These are phyloP conservation scores for Chytriomyces sp. DNA, from an alignment of 192 early-diverging fungal species.

Conservation along the genomic window DNA sequence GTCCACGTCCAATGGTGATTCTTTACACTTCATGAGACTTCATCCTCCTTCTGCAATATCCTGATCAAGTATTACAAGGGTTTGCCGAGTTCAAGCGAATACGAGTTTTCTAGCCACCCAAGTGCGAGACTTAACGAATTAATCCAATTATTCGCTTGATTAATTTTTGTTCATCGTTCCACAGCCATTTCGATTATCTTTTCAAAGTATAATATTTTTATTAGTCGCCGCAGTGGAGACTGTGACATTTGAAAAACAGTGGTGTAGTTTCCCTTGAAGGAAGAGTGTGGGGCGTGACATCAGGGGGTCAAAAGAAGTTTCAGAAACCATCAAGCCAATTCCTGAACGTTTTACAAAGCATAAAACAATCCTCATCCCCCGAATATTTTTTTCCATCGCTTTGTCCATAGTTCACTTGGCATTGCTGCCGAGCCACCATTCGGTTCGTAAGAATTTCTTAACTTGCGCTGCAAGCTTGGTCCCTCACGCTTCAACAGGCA, in stretches of 20 bases:
- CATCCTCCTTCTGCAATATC: conserved; percentile 35
- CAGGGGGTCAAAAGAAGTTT: too few relatives aligned
- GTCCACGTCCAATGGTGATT: neutral
- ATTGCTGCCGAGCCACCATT: conserved; percentile 84
- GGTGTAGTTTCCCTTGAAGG: too few relatives aligned
- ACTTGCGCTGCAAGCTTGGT: conserved; percentile 72
- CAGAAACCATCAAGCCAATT: neutral
- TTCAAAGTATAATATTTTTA: too few relatives aligned
- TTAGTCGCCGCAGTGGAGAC: too few relatives aligned
- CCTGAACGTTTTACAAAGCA: too few relatives aligned
- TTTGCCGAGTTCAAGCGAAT: conserved; percentile 27
- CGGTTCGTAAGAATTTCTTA: conserved; percentile 75
- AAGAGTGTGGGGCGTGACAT: too few relatives aligned
- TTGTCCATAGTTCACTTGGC: conserved; percentile 86
- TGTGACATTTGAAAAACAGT: too few relatives aligned
- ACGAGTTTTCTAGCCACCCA: conserved; percentile 39
- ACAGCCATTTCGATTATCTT: too few relatives aligned
- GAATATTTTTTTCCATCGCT: conserved; percentile 89
- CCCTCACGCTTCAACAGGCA: conserved; percentile 87
- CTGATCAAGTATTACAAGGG: conserved; percentile 22
- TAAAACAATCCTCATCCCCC: conserved; percentile 96
- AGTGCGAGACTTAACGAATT: conserved; percentile 96
- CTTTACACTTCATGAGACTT: neutral
- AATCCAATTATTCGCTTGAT: too few relatives aligned
- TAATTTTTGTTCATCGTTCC: too few relatives aligned